Conservation (phyloP, 2,329 filamentous ascomycete genomes). For the Penicillium polonicum region DNA sequence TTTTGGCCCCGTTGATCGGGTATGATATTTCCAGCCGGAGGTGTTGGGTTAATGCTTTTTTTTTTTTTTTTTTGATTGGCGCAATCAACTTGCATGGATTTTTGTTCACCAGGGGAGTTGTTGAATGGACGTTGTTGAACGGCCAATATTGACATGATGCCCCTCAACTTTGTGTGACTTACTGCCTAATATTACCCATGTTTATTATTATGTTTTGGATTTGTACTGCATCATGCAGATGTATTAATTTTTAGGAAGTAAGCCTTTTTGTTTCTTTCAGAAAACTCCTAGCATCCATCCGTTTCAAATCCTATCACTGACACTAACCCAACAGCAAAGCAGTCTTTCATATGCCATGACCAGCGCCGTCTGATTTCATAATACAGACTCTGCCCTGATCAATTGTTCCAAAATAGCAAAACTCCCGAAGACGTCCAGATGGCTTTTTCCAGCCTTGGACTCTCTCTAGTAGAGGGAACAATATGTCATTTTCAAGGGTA, state of each 20-base stretch:
- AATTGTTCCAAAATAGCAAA: too few relatives aligned
- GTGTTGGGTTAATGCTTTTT: constrained; percentile 18
- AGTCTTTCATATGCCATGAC: too few relatives aligned
- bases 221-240: neutral
- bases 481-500: too few relatives aligned
- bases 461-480: too few relatives aligned
- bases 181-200: constrained; percentile 17
- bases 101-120: constrained; percentile 16
- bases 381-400: too few relatives aligned
- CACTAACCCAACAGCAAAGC: neutral
- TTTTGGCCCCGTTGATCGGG: constrained; percentile 20
- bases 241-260: neutral
- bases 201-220: neutral
- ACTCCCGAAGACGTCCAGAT: too few relatives aligned
- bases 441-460: too few relatives aligned
- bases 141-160: constrained; percentile 15
- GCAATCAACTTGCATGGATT: constrained; percentile 26
- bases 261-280: neutral
- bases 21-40: constrained; percentile 17
- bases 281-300: neutral
- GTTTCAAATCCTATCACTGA: neutral
- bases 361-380: too few relatives aligned
- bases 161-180: constrained; percentile 15
- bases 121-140: constrained; percentile 11
- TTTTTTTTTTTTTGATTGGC: constrained; percentile 16